phyloP scores from a whole-genome alignment of 495 filamentous ascomycete genomes.

The Penicillium daleae region DNA sequence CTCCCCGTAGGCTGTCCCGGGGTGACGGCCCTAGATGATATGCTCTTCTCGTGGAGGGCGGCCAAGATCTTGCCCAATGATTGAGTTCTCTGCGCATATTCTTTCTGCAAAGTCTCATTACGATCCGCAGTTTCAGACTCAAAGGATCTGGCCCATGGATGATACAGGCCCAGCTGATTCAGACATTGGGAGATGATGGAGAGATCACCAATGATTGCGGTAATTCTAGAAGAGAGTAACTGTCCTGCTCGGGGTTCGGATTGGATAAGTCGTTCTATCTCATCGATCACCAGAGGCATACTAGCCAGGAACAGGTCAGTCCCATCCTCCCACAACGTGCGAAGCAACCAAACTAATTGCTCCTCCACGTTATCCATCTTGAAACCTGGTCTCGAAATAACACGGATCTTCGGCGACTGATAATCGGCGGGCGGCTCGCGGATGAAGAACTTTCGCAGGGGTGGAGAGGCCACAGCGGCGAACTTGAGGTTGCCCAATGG shows the following conservation, averaged over 20 bases:
- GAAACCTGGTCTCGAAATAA: not conserved
- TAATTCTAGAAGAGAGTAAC: constrained; percentile 43
- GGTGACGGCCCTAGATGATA: not conserved
- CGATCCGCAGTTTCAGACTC: constrained; percentile 23
- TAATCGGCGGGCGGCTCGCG: not conserved
- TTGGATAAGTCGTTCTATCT: constrained; percentile 48
- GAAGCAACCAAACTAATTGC: not conserved
- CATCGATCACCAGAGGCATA: constrained; percentile 41
- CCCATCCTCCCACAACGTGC: not conserved
- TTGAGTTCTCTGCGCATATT: constrained; percentile 24
- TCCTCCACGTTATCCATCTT: not conserved
- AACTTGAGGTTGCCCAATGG: not conserved
- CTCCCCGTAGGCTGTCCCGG: constrained; percentile 34
- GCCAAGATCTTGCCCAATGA: constrained; percentile 14
- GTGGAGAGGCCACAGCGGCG: not conserved
- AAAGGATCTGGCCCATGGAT: constrained; percentile 52
- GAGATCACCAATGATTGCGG: constrained; percentile 43
- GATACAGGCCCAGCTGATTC: constrained; percentile 48
- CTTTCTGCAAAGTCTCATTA: constrained; percentile 32
- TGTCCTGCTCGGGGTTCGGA: constrained; percentile 36
- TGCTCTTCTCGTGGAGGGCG: constrained; percentile 15
- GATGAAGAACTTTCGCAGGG: not conserved
- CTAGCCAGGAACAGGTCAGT: not conserved
- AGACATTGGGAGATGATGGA: constrained; percentile 45
- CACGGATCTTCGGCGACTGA: not conserved